Percentiles rank a stretch among this genome's conserved stretches.
Evolutionary conservation across 2,329 filamentous ascomycete genomes (phyloP).

Genomic region (Neonectria coccinea): DNA sequence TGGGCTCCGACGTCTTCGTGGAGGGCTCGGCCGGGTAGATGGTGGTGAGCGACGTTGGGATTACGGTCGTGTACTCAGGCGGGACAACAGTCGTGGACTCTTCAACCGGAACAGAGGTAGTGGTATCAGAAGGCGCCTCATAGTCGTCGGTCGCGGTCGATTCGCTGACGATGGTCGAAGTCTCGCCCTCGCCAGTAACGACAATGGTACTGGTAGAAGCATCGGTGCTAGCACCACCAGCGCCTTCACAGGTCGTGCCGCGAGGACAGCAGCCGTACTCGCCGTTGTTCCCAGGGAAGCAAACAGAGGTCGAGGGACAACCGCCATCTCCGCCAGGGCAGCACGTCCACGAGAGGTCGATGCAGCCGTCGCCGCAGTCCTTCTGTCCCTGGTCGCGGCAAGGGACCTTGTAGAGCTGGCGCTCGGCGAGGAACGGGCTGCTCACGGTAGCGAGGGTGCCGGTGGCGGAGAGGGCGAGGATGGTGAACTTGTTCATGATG

Average conservation of each 20-base stretch:
- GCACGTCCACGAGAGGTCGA: constrained; percentile 45
- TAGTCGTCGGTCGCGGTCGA: constrained; percentile 10
- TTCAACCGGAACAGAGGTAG: background rate
- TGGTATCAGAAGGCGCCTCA: constrained; percentile 10
- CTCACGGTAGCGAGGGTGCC: constrained; percentile 35
- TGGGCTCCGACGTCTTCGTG: background rate
- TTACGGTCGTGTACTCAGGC: background rate
- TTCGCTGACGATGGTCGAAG: constrained; percentile 26
- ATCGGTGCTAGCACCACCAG: constrained; percentile 40
- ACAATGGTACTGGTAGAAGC: constrained; percentile 30
- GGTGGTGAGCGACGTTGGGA: background rate
- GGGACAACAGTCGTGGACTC: background rate
- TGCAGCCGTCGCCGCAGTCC: constrained; percentile 48
- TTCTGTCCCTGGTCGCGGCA: constrained; percentile 41
- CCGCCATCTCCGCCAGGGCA: constrained; percentile 46
- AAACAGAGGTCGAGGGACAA: constrained; percentile 41
- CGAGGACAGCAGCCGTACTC: constrained; percentile 48
- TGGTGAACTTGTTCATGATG: constrained; percentile 45
- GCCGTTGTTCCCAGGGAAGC: constrained; percentile 43
- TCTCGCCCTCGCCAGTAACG: constrained; percentile 19
- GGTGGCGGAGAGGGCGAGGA: constrained; percentile 39
- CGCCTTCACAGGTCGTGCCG: constrained; percentile 44
- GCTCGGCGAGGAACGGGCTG: constrained; percentile 34
- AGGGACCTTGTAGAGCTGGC: constrained; percentile 39
- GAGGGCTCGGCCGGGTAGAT: background rate